A percentile compares a stretch with the other conserved stretches of the same genome.
Conservation (phyloP, 2,329 filamentous ascomycete genomes). For the Beauveria pseudobassiana region DNA sequence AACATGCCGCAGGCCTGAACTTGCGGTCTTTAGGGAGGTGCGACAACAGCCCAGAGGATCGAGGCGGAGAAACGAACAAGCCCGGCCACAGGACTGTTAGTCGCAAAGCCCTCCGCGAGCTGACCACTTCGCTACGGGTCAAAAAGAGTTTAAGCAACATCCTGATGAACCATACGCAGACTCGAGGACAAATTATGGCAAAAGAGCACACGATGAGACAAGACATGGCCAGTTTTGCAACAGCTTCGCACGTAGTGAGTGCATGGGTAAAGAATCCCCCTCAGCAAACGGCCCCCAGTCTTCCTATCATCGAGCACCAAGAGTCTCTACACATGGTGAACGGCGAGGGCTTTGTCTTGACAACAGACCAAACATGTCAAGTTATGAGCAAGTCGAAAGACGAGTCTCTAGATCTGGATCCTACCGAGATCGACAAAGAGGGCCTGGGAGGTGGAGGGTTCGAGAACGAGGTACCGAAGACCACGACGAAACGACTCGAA, state of each 20-base stretch:
- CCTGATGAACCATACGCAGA: neutral
- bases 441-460: neutral
- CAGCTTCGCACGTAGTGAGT: neutral
- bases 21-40: slow-evolving; percentile 14
- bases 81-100: neutral
- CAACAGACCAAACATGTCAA: neutral
- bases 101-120: slow-evolving; percentile 30
- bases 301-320: neutral
- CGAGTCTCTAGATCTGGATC: neutral
- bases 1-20: neutral
- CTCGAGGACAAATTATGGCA: neutral
- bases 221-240: neutral
- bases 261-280: neutral
- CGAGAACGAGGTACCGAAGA: neutral
- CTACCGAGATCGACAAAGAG: neutral
- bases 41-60: neutral
- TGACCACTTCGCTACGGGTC: neutral
- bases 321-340: neutral
- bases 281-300: neutral
- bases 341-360: neutral
- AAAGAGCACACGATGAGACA: neutral
- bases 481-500: slow-evolving; percentile 16
- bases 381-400: neutral
- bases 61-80: neutral
- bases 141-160: neutral